Conservation (phyloP, 2,329 filamentous ascomycete species). For the Verticillium alfalfae region DNA sequence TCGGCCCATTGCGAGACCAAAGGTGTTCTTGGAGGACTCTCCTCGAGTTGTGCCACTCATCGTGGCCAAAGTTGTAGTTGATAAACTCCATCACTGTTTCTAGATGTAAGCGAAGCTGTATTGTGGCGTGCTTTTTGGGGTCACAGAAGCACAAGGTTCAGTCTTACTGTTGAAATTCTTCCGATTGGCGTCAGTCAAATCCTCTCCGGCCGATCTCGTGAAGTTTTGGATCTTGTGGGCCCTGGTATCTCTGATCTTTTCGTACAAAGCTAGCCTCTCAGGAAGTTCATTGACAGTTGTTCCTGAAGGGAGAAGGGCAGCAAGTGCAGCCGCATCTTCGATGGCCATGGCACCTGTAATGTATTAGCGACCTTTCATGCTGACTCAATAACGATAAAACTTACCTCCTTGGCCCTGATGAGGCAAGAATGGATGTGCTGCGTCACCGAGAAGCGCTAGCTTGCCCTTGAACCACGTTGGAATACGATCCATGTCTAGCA, state of each 20-base stretch:
- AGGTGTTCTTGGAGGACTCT: conserved; percentile 44
- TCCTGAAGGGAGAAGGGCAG: conserved; percentile 45
- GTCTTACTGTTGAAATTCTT: not conserved
- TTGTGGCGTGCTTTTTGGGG: not conserved
- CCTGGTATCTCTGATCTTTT: conserved; percentile 51
- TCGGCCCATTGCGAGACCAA: conserved; percentile 27
- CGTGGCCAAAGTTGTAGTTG: conserved; percentile 50
- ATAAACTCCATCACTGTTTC: conserved; percentile 31
- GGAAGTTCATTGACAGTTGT: conserved; percentile 39
- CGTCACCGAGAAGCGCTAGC: conserved; percentile 58
- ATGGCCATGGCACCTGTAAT: conserved; percentile 55
- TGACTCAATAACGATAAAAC: not conserved
- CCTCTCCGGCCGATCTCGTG: conserved; percentile 45
- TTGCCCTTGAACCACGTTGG: conserved; percentile 47
- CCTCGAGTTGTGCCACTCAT: conserved; percentile 50
- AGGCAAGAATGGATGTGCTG: conserved; percentile 63
- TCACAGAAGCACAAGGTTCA: no score
- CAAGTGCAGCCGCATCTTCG: conserved; percentile 58
- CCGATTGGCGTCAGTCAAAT: conserved; percentile 18
- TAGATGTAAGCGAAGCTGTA: not conserved
- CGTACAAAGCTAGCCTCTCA: conserved; percentile 52
- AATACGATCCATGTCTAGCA: conserved; percentile 57
- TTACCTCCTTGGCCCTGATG: conserved; percentile 27
- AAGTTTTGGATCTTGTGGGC: conserved; percentile 53
- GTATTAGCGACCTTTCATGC: not conserved